These are phyloP conservation scores for Sambucus nigra DNA, from an alignment of 129 eudicot genomes.

Conservation along the genomic window DNA sequence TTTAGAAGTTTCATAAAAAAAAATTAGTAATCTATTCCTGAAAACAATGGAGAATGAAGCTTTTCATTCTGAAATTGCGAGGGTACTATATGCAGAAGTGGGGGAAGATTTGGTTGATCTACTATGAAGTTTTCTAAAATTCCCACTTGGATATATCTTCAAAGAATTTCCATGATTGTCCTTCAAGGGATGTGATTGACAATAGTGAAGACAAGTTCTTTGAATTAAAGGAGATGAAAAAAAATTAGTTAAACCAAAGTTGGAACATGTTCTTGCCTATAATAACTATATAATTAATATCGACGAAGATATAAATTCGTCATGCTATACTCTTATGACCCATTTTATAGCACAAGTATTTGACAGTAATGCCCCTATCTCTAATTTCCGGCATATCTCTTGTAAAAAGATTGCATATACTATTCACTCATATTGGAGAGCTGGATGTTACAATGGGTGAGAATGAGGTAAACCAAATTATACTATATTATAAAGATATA, in stretches of 20 bases:
- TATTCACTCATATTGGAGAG: no score
- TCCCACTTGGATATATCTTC: slow-evolving; percentile 2
- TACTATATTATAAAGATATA: no score
- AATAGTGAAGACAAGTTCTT: neutral
- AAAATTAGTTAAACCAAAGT: neutral
- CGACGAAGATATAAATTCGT: neutral
- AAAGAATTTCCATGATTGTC: neutral
- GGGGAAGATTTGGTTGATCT: neutral
- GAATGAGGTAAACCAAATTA: no score
- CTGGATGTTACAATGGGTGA: no score
- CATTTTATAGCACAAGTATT: no score
- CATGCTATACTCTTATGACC: no score
- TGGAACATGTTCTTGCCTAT: slow-evolving; percentile 2
- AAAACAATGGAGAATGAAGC: slow-evolving; percentile 12
- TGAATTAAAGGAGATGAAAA: neutral
- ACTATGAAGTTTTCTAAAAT: slow-evolving; percentile 3
- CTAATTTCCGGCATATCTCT: no score
- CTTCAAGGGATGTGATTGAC: slow-evolving; percentile 1
- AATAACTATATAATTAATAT: neutral
- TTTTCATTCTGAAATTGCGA: slow-evolving; percentile 3
- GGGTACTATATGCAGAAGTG: slow-evolving; percentile 4
- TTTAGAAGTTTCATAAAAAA: no score
- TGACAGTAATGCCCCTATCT: no score
- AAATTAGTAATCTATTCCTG: no score
- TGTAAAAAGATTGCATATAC: no score